Conservation (phyloP, 805 yeast species). For the Lachancea kluyveri region DNA sequence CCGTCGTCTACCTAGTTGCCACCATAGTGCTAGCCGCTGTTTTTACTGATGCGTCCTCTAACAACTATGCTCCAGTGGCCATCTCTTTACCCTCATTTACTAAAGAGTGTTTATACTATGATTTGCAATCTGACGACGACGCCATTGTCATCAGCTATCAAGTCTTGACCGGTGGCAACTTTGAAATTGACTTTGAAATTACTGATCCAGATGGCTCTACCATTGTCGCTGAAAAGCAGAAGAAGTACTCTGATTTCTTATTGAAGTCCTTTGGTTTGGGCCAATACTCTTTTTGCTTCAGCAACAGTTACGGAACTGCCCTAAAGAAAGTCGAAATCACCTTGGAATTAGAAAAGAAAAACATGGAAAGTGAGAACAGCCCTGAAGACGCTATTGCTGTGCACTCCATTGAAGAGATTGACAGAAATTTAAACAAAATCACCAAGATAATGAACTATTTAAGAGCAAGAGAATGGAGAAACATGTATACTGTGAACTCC, state of each 20-base stretch:
- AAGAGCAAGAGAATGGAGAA: constrained; percentile 95
- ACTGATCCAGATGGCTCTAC: constrained; percentile 47
- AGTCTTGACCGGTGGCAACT: constrained; percentile 62
- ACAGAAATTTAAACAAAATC: constrained; percentile 51
- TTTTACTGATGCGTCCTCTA: constrained; percentile 16
- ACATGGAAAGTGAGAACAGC: constrained; percentile 39
- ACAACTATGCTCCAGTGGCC: constrained; percentile 32
- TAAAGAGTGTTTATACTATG: constrained; percentile 39
- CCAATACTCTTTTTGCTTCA: constrained; percentile 61
- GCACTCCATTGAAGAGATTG: constrained; percentile 50
- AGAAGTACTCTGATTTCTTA: constrained; percentile 58
- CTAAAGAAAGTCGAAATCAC: constrained; percentile 61
- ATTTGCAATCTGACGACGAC: constrained; percentile 32
- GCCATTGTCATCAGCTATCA: constrained; percentile 38
- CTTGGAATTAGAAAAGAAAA: constrained; percentile 43
- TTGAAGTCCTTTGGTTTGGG: constrained; percentile 53
- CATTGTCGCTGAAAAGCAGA: constrained; percentile 45
- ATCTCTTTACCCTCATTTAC: constrained; percentile 36
- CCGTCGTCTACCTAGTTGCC: constrained; percentile 3
- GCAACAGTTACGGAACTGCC: constrained; percentile 57
- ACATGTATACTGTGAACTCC: constrained; percentile 82
- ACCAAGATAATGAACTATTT: constrained; percentile 69
- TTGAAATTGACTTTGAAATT: constrained; percentile 59
- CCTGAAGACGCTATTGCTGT: constrained; percentile 48
- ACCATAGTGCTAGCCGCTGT: constrained; percentile 7